These are phyloP conservation scores for Gracilariopsis chorda DNA, from an alignment of 23 red algal species.

Conservation along the genomic window DNA sequence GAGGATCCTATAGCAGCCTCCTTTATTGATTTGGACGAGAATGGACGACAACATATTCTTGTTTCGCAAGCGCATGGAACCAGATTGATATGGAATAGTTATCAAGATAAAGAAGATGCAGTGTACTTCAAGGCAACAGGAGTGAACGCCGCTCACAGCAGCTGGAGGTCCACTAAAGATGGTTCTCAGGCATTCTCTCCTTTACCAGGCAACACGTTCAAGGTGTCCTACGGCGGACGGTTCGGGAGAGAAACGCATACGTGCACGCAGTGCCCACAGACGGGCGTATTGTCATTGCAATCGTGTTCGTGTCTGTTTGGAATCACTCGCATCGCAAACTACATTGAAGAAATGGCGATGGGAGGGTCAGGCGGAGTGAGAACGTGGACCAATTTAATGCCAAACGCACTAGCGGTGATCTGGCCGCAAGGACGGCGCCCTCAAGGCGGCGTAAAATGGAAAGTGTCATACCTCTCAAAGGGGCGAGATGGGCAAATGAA, in stretches of 20 bases:
- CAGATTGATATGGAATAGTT: constrained; percentile 75
- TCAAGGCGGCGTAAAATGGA: constrained; percentile 35
- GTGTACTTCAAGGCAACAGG: constrained; percentile 73
- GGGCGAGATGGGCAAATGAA: constrained; percentile 69
- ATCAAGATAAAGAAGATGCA: constrained; percentile 42
- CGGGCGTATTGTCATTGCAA: constrained; percentile 56
- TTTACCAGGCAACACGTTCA: constrained; percentile 77
- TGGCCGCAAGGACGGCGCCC: constrained; percentile 48
- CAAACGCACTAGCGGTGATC: constrained; percentile 86
- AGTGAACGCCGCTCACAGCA: constrained; percentile 12
- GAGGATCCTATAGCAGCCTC: constrained; percentile 69
- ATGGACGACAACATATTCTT: constrained; percentile 83
- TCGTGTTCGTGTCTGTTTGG: constrained; percentile 90
- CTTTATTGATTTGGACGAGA: constrained; percentile 86
- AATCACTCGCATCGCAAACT: constrained; percentile 88
- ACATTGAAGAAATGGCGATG: constrained; percentile 86
- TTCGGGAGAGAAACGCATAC: constrained; percentile 56
- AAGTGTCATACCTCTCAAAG: constrained; percentile 44
- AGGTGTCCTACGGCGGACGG: constrained; percentile 75
- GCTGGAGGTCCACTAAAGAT: not conserved
- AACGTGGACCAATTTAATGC: constrained; percentile 95
- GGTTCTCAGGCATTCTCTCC: constrained; percentile 36
- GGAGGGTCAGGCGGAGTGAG: constrained; percentile 70
- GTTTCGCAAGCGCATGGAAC: constrained; percentile 59
- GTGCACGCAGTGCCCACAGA: constrained; percentile 94